A percentile compares a stretch with the other conserved stretches of the same genome.
Evolutionary conservation across 164 flowering plant genomes (phyloP).

Genomic region (Buxus sempervirens): DNA sequence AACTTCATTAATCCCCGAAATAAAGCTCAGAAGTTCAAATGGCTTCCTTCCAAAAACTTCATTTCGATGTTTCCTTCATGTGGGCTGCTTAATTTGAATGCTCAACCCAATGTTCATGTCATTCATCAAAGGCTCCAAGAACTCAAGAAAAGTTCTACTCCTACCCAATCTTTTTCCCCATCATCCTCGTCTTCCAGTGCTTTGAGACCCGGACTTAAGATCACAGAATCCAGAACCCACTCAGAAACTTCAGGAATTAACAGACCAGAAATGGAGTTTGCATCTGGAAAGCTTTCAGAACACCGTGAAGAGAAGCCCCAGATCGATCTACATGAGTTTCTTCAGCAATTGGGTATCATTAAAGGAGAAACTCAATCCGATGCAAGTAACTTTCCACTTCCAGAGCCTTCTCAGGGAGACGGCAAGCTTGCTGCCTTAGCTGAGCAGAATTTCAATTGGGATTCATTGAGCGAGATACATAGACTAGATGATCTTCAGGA

Average conservation of each 20-base stretch:
- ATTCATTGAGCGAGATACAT: slow-evolving; percentile 51
- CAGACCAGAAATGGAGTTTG: slow-evolving; percentile 22
- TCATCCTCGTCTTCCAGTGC: slow-evolving; percentile 30
- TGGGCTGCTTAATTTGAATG: slow-evolving; percentile 75
- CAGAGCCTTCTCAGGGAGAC: slow-evolving; percentile 29
- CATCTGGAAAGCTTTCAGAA: slow-evolving; percentile 18
- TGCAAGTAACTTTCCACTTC: slow-evolving; percentile 9
- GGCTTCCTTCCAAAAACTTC: slow-evolving; percentile 79
- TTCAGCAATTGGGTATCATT: slow-evolving; percentile 78
- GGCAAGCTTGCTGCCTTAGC: slow-evolving; percentile 21
- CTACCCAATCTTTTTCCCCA: slow-evolving; percentile 25
- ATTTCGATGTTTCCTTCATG: slow-evolving; percentile 72
- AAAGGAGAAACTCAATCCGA: slow-evolving; percentile 39
- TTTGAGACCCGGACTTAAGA: slow-evolving; percentile 15
- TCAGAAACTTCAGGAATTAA: background rate
- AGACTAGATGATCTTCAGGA: slow-evolving; percentile 33
- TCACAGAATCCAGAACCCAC: slow-evolving; percentile 6
- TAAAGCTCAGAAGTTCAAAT: slow-evolving; percentile 57
- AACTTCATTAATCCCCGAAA: slow-evolving; percentile 27
- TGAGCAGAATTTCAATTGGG: slow-evolving; percentile 62
- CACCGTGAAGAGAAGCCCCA: slow-evolving; percentile 58
- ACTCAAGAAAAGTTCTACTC: slow-evolving; percentile 48
- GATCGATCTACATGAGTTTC: slow-evolving; percentile 88
- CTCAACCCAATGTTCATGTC: slow-evolving; percentile 83
- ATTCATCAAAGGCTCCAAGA: slow-evolving; percentile 92